Conservation (phyloP, 2,329 filamentous ascomycete genomes). For the Myriosclerotinia curreyana region DNA sequence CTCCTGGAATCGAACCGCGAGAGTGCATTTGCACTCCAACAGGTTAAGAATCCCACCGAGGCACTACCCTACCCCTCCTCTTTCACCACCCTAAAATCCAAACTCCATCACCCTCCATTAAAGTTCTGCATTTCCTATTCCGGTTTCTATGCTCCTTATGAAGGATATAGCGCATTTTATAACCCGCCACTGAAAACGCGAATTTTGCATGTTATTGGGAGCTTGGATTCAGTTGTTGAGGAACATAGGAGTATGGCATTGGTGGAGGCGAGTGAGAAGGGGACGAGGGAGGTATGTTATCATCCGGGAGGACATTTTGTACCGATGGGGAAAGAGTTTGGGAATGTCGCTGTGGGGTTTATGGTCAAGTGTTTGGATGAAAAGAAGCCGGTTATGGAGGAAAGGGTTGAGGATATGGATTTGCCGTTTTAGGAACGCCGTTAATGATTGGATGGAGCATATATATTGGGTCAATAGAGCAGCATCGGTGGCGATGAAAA, state of each 20-base stretch:
- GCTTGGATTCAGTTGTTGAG: conserved; percentile 83
- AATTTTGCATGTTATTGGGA: conserved; percentile 77
- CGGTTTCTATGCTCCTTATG: conserved; percentile 66
- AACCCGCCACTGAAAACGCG: conserved; percentile 74
- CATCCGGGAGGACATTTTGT: conserved; percentile 85
- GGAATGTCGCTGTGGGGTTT: conserved; percentile 71
- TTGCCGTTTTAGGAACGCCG: conserved; percentile 52
- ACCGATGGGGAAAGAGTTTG: conserved; percentile 77
- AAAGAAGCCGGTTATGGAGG: conserved; percentile 53
- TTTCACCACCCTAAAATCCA: conserved; percentile 44
- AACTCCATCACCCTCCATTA: conserved; percentile 49
- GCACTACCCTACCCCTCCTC: conserved; percentile 52
- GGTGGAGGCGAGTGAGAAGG: conserved; percentile 52
- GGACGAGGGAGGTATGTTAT: conserved; percentile 55
- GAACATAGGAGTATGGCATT: conserved; percentile 68
- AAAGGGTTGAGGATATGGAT: conserved; percentile 65
- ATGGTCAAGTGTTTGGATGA: conserved; percentile 48
- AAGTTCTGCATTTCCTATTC: conserved; percentile 75
- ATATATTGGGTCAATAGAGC: neutral
- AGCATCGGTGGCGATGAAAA: neutral
- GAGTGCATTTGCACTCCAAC: conserved; percentile 45
- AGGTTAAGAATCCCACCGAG: conserved; percentile 32
- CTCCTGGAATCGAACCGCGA: conserved; percentile 59
- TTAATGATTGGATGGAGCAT: conserved; percentile 1
- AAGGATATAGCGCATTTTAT: conserved; percentile 66